Evolutionary conservation across 2,329 filamentous ascomycete genomes (phyloP), one percentile per base, ranked within the genome.

Genomic region (Ophiostoma perfectum): DNA sequence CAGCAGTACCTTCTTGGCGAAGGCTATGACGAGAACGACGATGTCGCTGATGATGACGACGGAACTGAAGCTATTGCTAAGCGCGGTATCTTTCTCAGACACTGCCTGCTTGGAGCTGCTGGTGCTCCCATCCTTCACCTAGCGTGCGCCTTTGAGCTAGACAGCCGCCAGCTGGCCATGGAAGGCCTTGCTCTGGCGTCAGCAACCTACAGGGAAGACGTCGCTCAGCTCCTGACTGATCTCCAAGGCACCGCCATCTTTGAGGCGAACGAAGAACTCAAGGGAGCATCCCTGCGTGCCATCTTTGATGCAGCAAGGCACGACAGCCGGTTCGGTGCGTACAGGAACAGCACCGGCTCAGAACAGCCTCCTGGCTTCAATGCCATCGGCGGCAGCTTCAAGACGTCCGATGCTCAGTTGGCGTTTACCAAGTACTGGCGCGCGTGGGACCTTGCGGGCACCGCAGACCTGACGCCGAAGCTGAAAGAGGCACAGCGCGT

Each of bases 41-140:
- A 66, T 14, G 44, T n/a, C 14, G 69, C 62, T 6, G 45, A 64
- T 36, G 66, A 49, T 18, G 52, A 55, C 7, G 55, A 4, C 63
- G 65, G 39, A 6, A 52, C 18, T 4, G 16, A 14, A 4, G 45
- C 5, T 5, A 41, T 16, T 5, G 64, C 65, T 16, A 9, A 9
- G 11, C 27, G 41, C 18, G 9, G 27, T 11, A 18, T 68, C 77
- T 81, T 66, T 80, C 45, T 52, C 16, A 9, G 68, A 39, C 4
- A 72, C 94, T 91, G 58, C 47, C 42, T 69, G 14, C n/a, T 68
- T 6, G 36, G 58, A n/a, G 63, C 62, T 16, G 63, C 97, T 70
- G 94, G 90, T 18, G 92, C 97, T 74, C 91, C 94, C 1, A 81
- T 98, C n/a, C 95, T 98, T 69, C 95, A 98, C 75, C 84, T 99